Conservation (phyloP, 345 rosid species). For the Euphorbia peplus region DNA sequence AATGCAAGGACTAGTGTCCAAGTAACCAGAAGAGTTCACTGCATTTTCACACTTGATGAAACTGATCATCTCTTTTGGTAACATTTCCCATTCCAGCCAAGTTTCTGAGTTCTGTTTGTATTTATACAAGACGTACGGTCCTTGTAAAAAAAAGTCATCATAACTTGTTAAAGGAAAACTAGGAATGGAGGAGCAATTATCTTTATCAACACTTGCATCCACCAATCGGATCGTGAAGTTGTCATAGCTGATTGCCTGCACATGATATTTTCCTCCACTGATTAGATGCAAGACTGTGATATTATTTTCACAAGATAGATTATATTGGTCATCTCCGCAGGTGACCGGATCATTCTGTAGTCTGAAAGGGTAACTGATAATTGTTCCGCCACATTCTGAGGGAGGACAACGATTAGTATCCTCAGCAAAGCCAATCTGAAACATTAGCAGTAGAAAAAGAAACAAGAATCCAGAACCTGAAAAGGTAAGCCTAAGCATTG, state of each 20-base stretch:
- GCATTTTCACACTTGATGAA: neutral
- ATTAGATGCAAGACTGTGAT: neutral
- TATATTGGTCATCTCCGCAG: neutral
- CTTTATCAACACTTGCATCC: neutral
- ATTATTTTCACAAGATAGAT: neutral
- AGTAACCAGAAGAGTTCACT: neutral
- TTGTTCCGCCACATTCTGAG: too few species aligned
- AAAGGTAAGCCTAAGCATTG: too few species aligned
- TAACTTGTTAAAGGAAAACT: neutral
- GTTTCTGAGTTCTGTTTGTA: neutral
- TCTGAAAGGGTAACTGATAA: too few species aligned
- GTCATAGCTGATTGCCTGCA: neutral
- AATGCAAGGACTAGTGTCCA: neutral
- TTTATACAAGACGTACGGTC: neutral
- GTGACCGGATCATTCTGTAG: too few species aligned
- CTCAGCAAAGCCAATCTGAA: too few species aligned
- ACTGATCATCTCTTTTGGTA: neutral
- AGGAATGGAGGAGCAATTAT: neutral
- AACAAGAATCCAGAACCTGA: neutral
- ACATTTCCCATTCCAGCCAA: neutral
- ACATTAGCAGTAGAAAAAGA: too few species aligned
- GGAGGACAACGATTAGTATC: too few species aligned
- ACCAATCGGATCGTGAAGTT: neutral
- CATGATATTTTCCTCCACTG: neutral
- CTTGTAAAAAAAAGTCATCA: neutral